Evolutionary conservation across 352 stramenopile genomes (phyloP).

Genomic region (Aphanomyces astaci): DNA sequence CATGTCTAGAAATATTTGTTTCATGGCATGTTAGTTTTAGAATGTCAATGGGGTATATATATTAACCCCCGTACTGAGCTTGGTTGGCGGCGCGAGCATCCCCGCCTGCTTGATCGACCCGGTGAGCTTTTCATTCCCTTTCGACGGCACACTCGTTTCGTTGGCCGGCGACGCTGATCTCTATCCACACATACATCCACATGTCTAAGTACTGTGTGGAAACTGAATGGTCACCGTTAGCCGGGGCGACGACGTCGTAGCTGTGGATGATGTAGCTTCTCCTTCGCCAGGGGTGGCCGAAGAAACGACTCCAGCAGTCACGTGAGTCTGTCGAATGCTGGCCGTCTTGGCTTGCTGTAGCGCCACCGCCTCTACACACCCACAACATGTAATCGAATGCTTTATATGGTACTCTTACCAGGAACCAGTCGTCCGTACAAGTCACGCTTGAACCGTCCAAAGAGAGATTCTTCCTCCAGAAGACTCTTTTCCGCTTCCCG

Average conservation of each 20-base stretch:
- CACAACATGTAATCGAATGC: neutral
- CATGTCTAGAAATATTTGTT: constrained; percentile 10
- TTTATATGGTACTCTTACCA: constrained; percentile 22
- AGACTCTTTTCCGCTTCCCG: constrained; percentile 55
- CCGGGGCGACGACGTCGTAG: too few relatives aligned
- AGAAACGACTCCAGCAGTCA: too few relatives aligned
- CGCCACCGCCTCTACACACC: constrained; percentile 6
- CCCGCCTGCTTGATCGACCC: constrained; percentile 42
- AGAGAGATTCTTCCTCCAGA: constrained; percentile 57
- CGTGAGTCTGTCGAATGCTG: neutral
- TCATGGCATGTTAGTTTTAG: too few relatives aligned
- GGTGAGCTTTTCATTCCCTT: neutral
- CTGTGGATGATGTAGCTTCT: too few relatives aligned
- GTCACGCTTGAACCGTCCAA: constrained; percentile 58
- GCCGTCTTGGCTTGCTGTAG: constrained; percentile 16
- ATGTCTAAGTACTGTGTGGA: too few relatives aligned
- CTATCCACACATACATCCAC: neutral
- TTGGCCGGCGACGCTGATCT: too few relatives aligned
- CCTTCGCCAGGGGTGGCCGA: too few relatives aligned
- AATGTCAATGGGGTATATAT: neutral
- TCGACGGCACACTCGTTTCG: neutral
- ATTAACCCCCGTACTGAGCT: constrained; percentile 31
- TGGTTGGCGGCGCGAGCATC: constrained; percentile 58
- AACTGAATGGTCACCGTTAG: too few relatives aligned
- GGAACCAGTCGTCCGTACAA: constrained; percentile 61